phyloP scores from a whole-genome alignment of 2,329 filamentous ascomycete genomes.

The Calcarisporium arbuscula region DNA sequence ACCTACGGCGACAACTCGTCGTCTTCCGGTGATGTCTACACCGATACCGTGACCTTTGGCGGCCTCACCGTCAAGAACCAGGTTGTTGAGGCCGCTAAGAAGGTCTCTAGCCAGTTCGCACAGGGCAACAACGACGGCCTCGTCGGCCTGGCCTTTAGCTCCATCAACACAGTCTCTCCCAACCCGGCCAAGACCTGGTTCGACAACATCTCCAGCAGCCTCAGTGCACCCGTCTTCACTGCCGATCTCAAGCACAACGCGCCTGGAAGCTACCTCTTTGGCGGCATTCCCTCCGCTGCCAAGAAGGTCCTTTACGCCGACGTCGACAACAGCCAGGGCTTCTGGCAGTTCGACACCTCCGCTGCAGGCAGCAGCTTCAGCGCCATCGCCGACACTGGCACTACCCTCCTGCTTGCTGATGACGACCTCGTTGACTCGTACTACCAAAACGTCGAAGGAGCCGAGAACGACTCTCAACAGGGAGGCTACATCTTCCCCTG shows the following conservation, averaged over 20 bases:
- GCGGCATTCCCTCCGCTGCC: conserved; percentile 48
- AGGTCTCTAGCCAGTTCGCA: conserved; percentile 32
- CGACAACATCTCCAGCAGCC: conserved; percentile 22
- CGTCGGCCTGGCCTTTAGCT: conserved; percentile 36
- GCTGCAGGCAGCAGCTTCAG: conserved; percentile 27
- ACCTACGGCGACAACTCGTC: conserved; percentile 37
- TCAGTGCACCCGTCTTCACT: conserved; percentile 25
- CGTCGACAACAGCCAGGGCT: conserved; percentile 51
- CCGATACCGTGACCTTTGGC: conserved; percentile 35
- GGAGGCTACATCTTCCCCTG: conserved; percentile 45
- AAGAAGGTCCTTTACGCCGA: conserved; percentile 50
- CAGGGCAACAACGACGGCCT: conserved; percentile 34
- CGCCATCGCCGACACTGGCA: conserved; percentile 53
- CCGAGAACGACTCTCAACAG: conserved; percentile 28
- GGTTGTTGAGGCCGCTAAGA: conserved; percentile 35
- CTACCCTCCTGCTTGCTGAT: conserved; percentile 57
- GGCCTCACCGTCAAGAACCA: conserved; percentile 32
- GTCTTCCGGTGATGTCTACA: conserved; percentile 36
- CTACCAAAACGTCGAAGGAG: conserved; percentile 39
- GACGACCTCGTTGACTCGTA: conserved; percentile 42
- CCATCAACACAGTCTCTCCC: conserved; percentile 36
- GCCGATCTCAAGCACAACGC: conserved; percentile 39
- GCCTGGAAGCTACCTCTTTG: conserved; percentile 55
- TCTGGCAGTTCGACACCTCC: conserved; percentile 54
- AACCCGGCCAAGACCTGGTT: conserved; percentile 36